Percentiles rank a stretch among this genome's conserved stretches.
Conservation (phyloP, 768 basidiomycete species). For the Tricholoma sp. region DNA sequence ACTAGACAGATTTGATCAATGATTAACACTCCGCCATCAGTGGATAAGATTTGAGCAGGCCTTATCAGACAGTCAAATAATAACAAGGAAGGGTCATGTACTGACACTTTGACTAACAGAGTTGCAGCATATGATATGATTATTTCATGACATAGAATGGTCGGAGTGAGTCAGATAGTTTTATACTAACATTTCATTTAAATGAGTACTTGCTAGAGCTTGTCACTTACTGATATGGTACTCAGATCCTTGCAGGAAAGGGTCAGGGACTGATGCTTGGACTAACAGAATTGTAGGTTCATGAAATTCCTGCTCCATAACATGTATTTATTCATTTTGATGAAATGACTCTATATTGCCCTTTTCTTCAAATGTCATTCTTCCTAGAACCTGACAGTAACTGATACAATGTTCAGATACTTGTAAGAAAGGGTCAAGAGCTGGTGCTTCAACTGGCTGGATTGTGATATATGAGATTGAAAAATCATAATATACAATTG, state of each 20-base stretch:
- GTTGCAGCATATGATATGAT: background rate
- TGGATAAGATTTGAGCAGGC: no score
- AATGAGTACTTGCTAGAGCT: background rate
- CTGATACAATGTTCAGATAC: background rate
- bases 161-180: background rate
- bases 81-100: no score
- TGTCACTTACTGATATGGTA: background rate
- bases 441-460: background rate
- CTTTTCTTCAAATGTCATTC: background rate
- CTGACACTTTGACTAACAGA: no score
- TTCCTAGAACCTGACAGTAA: background rate
- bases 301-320: background rate
- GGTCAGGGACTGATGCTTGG: background rate
- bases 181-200: background rate
- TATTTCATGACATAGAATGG: background rate
- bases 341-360: background rate
- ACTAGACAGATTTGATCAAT: no score
- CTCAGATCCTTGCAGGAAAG: background rate
- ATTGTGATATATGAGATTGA: no score
- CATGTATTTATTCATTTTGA: background rate
- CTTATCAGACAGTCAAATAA: no score
- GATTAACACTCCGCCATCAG: no score
- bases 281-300: background rate
- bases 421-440: background rate
- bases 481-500: no score